Base-by-base conservation (phyloP, 164 flowering plant genomes). In the Annona cherimola region DNA sequence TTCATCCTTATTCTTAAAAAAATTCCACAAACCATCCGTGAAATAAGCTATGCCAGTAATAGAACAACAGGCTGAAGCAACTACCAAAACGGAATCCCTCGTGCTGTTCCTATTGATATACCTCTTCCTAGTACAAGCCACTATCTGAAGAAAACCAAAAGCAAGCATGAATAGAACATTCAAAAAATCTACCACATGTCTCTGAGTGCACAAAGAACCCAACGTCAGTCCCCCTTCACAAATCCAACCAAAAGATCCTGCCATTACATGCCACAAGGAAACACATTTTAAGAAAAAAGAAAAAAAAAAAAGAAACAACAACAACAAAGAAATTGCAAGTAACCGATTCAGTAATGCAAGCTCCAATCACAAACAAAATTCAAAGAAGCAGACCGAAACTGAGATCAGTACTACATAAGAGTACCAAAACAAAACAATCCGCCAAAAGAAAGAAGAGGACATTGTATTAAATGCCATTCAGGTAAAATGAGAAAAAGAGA, bases 11-110 rank as follows among this genome's bases (percentile, higher is more conserved):
- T 66, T 60, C 69, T 61, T 43, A 18, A 78, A 14, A 4, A 81
- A 44, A 65, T 59, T 63, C 83, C 79, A 82, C 5, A 84, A 68
- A 66, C 76, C 85, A 67, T 62, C 50, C 60, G 71, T 61, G 44
- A 84, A 61, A 68, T 82, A 81, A 3, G 74, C 79, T 76, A 86
- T 70, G 75, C 90, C 67, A 3, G 68, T 69, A 44, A 85, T 54
- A 61, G 77, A 81, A 78, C 86, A 89, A 55, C 83, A 86, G 7
- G 81, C 55, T 42, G 92, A 85, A 71, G 78, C 81, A 42, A 67
- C 69, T 14, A 75, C 16, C 41, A 65, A 78, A 20, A 80, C 44
- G 82, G 83, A 73, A 26, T 78, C 76, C 70, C 73, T 85, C 54
- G 75, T 85, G 0, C 12, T 60, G 71, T 64, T 42, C 12, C 72